Evolutionary conservation across 257 asterid genomes (phyloP).

Genomic region (Penstemon davidsonii): DNA sequence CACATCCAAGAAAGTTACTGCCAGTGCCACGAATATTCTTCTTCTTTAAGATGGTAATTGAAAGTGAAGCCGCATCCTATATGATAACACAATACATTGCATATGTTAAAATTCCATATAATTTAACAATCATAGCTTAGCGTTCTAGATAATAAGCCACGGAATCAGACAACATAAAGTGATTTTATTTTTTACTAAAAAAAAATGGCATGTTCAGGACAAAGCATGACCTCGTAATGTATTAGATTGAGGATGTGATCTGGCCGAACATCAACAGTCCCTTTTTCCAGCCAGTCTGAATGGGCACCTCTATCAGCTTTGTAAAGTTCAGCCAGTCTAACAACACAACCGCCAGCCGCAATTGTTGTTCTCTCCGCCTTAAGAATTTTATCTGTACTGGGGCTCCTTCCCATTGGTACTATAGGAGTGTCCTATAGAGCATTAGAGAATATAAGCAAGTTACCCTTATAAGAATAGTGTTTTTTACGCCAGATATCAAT

Average conservation of each 20-base stretch:
- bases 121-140: not conserved
- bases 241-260: slow-evolving; percentile 94
- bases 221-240: slow-evolving; percentile 74
- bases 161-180: not conserved
- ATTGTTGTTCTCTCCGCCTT: slow-evolving; percentile 74
- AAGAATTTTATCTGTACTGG: slow-evolving; percentile 81
- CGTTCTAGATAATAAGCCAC: not conserved
- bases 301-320: slow-evolving; percentile 93
- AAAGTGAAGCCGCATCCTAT: slow-evolving; percentile 91
- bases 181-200: not conserved
- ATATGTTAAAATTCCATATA: slow-evolving; percentile 9
- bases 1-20: slow-evolving; percentile 79
- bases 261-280: slow-evolving; percentile 66
- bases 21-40: slow-evolving; percentile 37
- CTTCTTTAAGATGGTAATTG: slow-evolving; percentile 68
- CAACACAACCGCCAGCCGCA: slow-evolving; percentile 83
- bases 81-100: slow-evolving; percentile 18
- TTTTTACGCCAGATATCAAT: not conserved
- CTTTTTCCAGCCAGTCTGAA: slow-evolving; percentile 80
- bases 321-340: slow-evolving; percentile 96
- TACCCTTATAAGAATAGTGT: not conserved
- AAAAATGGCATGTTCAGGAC: not conserved
- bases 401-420: slow-evolving; percentile 86
- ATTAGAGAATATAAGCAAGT: slow-evolving; percentile 1
- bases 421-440: slow-evolving; percentile 66